These are phyloP conservation scores for Ceratobasidium sp. DNA, from an alignment of 1,284 basidiomycete genomes.

Conservation along the genomic window DNA sequence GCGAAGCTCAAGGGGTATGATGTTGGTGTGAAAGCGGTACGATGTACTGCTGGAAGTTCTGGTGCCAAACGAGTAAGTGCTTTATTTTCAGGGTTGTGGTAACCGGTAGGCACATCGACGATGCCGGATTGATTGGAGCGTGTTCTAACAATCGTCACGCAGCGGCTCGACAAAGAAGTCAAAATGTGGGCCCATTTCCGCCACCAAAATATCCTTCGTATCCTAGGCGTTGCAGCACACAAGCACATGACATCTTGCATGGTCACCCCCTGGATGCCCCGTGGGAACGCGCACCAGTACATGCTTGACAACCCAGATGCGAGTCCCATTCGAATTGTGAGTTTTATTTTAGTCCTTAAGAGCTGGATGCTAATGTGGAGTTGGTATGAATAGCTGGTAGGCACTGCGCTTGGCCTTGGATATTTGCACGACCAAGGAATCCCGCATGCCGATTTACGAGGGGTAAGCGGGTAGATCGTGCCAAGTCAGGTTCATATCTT, in stretches of 20 bases:
- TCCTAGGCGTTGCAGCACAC: slow-evolving; percentile 30
- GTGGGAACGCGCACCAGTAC: slow-evolving; percentile 38
- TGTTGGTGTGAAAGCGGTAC: slow-evolving; percentile 41
- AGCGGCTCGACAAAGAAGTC: slow-evolving; percentile 37
- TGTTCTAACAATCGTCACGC: background rate
- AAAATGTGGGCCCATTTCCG: slow-evolving; percentile 42
- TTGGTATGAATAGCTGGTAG: slow-evolving; percentile 11
- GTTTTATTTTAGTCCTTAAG: background rate
- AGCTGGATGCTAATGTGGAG: background rate
- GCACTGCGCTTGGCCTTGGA: slow-evolving; percentile 31
- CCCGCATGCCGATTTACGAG: slow-evolving; percentile 35
- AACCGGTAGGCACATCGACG: slow-evolving; percentile 3
- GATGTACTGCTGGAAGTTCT: slow-evolving; percentile 40
- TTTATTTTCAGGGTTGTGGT: background rate
- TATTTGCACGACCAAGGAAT: slow-evolving; percentile 41
- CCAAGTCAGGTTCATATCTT: background rate
- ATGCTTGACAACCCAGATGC: slow-evolving; percentile 38
- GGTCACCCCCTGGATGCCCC: slow-evolving; percentile 38
- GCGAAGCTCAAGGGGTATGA: slow-evolving; percentile 40
- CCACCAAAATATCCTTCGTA: slow-evolving; percentile 36
- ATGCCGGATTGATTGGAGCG: background rate
- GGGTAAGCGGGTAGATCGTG: background rate
- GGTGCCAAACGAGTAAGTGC: slow-evolving; percentile 39
- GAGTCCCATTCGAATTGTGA: slow-evolving; percentile 39
- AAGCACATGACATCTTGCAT: slow-evolving; percentile 43